Evolutionary conservation across 2,329 filamentous ascomycete genomes (phyloP), one percentile per base, ranked within the genome.

Genomic region (Ophiostoma himal-ulmi): DNA sequence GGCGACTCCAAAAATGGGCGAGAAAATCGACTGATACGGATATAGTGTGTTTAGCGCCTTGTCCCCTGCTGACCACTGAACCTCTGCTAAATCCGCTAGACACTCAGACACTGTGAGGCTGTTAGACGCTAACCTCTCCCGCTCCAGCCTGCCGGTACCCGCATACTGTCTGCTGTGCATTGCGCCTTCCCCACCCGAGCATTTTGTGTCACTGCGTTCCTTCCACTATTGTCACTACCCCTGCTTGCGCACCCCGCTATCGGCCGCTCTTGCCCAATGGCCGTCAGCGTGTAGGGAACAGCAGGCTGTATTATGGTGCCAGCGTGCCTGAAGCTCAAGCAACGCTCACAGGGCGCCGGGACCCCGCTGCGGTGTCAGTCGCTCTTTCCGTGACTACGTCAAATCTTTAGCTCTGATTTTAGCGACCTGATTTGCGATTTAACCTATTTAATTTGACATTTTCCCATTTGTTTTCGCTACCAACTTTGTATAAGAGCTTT

Each of bases 171-270:
- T 22, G 34, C 34, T n/a, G 11, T 62, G 52, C 52, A 57, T 57
- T 22, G 57, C 26, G 69, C 48, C 36, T 60, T 52, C 34, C 8
- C 52, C 67, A 62, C 57, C 57, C 14, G 57, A 30, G 57, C 10
- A 26, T 34, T 34, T 14, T 57, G 54, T 60, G 54, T 30, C 54
- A 60, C 26, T 34, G 22, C 26, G 34, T 8, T 22, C 34, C 52
- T 36, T 39, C 48, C 30, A 26, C 67, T 41, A 41, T 41, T 10
- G n/a, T 60, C 34, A 22, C 36, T 41, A n/a, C 66, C 66, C 66
- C 36, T 39, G 36, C 26, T 37, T 10, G 13, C 5, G 41, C 17
- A 68, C 70, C 70, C 70, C 70, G 70, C 70, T 69, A 67, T 69
- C 67, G 67, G 67, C n/a, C 20, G 26, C 69, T 20, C 52, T 57